Conservation (phyloP, 805 yeast species). For the Starmerella stigmatis region DNA sequence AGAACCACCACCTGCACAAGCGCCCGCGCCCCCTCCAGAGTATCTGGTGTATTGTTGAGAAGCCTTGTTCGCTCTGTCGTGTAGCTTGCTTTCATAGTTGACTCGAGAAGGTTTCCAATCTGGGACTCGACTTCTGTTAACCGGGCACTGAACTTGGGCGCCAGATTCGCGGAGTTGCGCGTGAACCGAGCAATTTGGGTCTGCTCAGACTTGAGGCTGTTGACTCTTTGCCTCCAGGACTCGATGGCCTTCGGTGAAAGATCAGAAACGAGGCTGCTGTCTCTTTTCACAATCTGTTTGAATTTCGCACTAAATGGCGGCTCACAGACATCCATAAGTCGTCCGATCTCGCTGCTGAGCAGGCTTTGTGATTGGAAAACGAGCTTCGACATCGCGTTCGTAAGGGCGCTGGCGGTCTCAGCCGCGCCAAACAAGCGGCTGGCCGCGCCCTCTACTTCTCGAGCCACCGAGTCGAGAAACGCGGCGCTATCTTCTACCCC, state of each 20-base stretch:
- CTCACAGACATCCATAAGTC: slow-evolving; percentile 12
- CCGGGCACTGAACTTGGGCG: not conserved
- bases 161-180: not conserved
- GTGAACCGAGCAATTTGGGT: not conserved
- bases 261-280: not conserved
- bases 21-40: not conserved
- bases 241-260: not conserved
- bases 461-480: slow-evolving; percentile 6
- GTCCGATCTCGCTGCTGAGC: slow-evolving; percentile 11
- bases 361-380: slow-evolving; percentile 14
- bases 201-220: not conserved
- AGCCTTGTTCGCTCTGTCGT: no score
- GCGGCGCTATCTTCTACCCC: not conserved
- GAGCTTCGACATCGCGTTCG: slow-evolving; percentile 2
- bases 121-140: not conserved
- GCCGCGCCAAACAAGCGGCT: not conserved
- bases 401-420: not conserved
- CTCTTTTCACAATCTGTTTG: not conserved
- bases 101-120: not conserved
- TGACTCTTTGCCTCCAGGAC: not conserved
- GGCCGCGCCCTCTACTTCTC: not conserved
- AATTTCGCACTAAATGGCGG: slow-evolving; percentile 8
- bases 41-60: no score
- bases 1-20: not conserved
- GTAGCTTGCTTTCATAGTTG: not conserved